A percentile compares a stretch with the other conserved stretches of the same genome.
Evolutionary conservation across 495 filamentous ascomycete species (phyloP).

Genomic region (Lophium mytilinum): DNA sequence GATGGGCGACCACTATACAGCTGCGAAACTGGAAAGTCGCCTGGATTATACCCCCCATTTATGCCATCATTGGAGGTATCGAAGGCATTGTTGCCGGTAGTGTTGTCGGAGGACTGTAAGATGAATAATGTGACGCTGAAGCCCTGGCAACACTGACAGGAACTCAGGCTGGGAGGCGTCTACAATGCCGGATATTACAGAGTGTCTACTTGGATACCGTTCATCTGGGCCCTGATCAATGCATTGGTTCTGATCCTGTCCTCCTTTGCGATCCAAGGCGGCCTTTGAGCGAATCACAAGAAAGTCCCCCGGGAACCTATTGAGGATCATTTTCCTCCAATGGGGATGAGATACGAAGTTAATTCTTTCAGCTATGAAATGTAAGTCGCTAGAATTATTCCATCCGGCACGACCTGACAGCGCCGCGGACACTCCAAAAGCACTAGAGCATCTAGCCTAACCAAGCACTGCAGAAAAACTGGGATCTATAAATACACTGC

Average conservation of each 20-base stretch:
- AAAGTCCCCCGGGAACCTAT: no score
- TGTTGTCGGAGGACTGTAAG: conserved; percentile 81
- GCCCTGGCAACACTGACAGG: background rate
- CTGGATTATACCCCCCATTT: conserved; percentile 69
- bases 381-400: no score
- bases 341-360: no score
- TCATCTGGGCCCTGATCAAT: conserved; percentile 89
- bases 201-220: conserved; percentile 97
- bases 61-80: conserved; percentile 62
- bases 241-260: conserved; percentile 82
- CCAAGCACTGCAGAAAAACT: no score
- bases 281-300: conserved; percentile 48
- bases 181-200: conserved; percentile 82
- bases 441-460: no score
- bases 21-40: conserved; percentile 61
- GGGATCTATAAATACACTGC: no score
- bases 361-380: no score
- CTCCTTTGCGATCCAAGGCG: conserved; percentile 93
- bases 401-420: no score
- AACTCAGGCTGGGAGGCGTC: conserved; percentile 66
- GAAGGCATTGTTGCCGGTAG: conserved; percentile 84
- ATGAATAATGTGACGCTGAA: conserved; percentile 13
- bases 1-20: conserved; percentile 64
- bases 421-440: no score
- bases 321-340: no score